These are phyloP conservation scores for Teunomyces tritomae DNA, from an alignment of 805 yeast genomes.

Conservation along the genomic window DNA sequence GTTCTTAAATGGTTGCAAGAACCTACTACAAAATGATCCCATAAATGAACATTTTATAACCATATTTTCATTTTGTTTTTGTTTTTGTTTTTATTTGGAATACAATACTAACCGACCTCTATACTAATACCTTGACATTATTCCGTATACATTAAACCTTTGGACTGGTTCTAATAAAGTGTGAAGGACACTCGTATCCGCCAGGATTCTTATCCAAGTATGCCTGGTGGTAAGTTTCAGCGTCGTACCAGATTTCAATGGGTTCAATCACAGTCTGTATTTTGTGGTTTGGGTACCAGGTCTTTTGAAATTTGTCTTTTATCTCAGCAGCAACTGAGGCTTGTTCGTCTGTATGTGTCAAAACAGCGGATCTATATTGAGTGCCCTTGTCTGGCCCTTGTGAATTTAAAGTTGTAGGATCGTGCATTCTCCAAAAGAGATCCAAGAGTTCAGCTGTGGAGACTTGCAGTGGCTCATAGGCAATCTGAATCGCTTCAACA, in stretches of 20 bases:
- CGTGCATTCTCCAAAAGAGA: conserved; percentile 89
- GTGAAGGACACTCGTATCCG: conserved; percentile 91
- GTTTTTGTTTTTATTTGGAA: neutral
- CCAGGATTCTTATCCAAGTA: conserved; percentile 77
- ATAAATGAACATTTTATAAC: too few species aligned
- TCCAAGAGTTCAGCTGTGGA: conserved; percentile 62
- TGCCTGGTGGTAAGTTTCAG: conserved; percentile 91
- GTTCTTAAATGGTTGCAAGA: too few species aligned
- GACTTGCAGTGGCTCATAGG: conserved; percentile 71
- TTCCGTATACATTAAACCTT: conserved; percentile 27
- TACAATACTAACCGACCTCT: neutral
- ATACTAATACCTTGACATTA: neutral
- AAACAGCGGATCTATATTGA: conserved; percentile 86
- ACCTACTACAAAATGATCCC: too few species aligned
- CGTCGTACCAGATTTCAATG: conserved; percentile 74
- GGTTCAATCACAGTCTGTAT: conserved; percentile 73
- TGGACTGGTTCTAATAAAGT: conserved; percentile 67
- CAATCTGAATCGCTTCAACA: conserved; percentile 82
- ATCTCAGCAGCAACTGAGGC: conserved; percentile 40
- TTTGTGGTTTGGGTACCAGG: conserved; percentile 69
- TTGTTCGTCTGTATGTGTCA: conserved; percentile 57
- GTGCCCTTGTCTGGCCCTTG: conserved; percentile 92
- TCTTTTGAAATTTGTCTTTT: conserved; percentile 57
- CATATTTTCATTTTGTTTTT: too few species aligned
- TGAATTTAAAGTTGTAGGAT: conserved; percentile 78